These are phyloP conservation scores for Galeopsis tetrahit DNA, from an alignment of 257 asterid genomes.

Conservation along the genomic window DNA sequence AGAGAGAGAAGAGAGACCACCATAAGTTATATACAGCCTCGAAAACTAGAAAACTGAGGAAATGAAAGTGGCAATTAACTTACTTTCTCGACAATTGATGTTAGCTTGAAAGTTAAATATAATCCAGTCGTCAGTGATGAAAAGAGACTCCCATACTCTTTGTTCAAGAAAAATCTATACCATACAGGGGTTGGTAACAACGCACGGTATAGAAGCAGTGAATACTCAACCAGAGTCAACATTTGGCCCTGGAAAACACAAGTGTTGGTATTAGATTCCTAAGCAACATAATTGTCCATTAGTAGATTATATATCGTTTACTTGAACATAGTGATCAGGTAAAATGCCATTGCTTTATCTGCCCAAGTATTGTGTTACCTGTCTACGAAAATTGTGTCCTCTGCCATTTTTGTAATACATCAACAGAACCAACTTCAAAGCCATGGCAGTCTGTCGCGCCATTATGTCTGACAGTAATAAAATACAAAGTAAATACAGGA, in stretches of 20 bases:
- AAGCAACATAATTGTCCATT: conserved; percentile 17
- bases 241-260: conserved; percentile 74
- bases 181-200: conserved; percentile 91
- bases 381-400: conserved; percentile 91
- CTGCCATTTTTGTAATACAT: conserved; percentile 81
- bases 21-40: conserved; percentile 22
- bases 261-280: conserved; percentile 30
- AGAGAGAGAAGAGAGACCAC: conserved; percentile 11
- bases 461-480: conserved; percentile 64
- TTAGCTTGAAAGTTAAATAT: conserved; percentile 88
- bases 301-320: conserved; percentile 19
- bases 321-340: background rate
- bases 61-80: conserved; percentile 31
- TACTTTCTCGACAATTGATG: conserved; percentile 85
- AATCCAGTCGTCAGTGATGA: conserved; percentile 85
- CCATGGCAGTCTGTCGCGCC: conserved; percentile 87
- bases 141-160: conserved; percentile 88
- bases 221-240: conserved; percentile 85
- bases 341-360: conserved; percentile 12
- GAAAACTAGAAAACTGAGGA: conserved; percentile 16
- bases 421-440: conserved; percentile 67
- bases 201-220: conserved; percentile 87
- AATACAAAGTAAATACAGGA: conserved; percentile 22
- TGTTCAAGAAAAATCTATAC: conserved; percentile 93
- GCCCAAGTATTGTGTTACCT: conserved; percentile 47